Base-by-base conservation (phyloP, 371 early-diverging fungal species). In the Mucor plumbeus region DNA sequence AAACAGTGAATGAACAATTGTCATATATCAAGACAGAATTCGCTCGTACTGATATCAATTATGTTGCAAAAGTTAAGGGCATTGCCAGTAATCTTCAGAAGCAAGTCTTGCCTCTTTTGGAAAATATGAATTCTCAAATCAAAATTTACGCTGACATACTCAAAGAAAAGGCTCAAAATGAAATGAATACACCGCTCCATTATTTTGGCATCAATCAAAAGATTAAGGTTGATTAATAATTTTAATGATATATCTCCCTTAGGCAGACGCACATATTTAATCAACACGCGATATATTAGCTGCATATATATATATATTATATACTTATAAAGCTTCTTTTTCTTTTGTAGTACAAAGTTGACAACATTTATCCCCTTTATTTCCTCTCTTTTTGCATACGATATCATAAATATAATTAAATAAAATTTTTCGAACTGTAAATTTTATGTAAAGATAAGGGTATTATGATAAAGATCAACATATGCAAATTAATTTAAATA, bases 61-160 rank as follows among this genome's bases (percentile, higher is more conserved):
- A 79, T 17, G 44, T 75, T 44, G 85, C 85, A 62, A 88, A 87
- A 77, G 78, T 84, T 14, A 81, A 78, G 64, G 78, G 78, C 56
- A 76, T 87, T 33, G 66, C 80, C 38, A 56, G 73, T 14, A 57
- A 79, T 40, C 73, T 86, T 41, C 85, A 85, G 53, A 69, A 83
- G n/a, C 84, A 87, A 63, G 71, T 87, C 4, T 64, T 86, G 35
- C 89, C 89, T 31, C 61, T 87, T 21, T 68, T 88, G n/a, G 77
- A 85, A 63, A 67, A 63, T 41, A 58, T 87, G 34, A 79, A 78
- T 36, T 75, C 78, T 57, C 73, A 81, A 35, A 26, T 59, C 75
- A n/a, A 59, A 47, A 47, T 63, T 39, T 78, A 75, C 38, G 66
- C 70, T 17, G 72, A 76, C 5, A 19, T 44, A 14, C 59, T 65